These are phyloP conservation scores for Termitomyces sp. DNA, from an alignment of 768 basidiomycete genomes.

Conservation along the genomic window DNA sequence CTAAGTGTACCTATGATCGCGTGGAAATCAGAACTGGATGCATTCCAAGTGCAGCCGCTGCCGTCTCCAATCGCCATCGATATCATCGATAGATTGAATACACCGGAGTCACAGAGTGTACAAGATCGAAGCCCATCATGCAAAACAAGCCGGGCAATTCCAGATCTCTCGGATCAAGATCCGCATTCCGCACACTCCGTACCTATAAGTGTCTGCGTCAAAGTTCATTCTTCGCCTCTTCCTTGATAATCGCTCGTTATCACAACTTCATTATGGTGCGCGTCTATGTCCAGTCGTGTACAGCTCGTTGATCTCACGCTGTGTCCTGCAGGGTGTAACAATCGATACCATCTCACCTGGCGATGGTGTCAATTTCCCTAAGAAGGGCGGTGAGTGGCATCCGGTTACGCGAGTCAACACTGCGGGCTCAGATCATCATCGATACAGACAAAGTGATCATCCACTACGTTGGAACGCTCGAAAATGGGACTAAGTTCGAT, in stretches of 20 bases:
- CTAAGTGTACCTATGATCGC: neutral
- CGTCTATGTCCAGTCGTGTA: conserved; percentile 17
- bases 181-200: conserved; percentile 55
- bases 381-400: conserved; percentile 57
- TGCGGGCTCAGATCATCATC: conserved; percentile 18
- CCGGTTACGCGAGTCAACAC: neutral
- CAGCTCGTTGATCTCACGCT: conserved; percentile 11
- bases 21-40: conserved; percentile 7
- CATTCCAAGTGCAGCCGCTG: conserved; percentile 4
- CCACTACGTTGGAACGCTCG: conserved; percentile 76
- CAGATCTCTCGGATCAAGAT: conserved; percentile 69
- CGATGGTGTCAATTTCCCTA: conserved; percentile 63
- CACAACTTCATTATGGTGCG: conserved; percentile 28
- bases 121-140: conserved; percentile 16
- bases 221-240: conserved; percentile 24
- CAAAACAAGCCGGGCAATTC: conserved; percentile 26
- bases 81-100: conserved; percentile 14
- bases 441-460: conserved; percentile 63
- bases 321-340: conserved; percentile 57
- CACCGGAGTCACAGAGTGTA: neutral
- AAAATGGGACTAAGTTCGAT: conserved; percentile 65
- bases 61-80: conserved; percentile 15
- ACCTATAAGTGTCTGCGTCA: conserved; percentile 40
- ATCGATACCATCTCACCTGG: conserved; percentile 57
- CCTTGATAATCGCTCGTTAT: conserved; percentile 32